Percentiles rank a stretch among this genome's conserved stretches.
Evolutionary conservation across 1,284 basidiomycete species (phyloP).

Genomic region (Amylostereum chailletii): DNA sequence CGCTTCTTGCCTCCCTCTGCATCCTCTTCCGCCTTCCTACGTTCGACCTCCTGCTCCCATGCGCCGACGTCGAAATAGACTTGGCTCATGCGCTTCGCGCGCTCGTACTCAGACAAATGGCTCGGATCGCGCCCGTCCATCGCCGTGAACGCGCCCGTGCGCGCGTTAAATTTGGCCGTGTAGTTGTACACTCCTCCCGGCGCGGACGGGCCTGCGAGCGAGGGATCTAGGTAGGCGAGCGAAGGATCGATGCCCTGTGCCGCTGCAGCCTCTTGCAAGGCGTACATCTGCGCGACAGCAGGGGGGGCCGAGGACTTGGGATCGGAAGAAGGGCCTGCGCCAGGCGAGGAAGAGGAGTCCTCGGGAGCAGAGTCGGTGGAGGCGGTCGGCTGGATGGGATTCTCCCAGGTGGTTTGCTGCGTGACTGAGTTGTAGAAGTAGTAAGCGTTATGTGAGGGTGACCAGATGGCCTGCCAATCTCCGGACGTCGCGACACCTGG

Average conservation of each 20-base stretch:
- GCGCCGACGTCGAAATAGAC: constrained; percentile 82
- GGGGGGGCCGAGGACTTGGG: constrained; percentile 13
- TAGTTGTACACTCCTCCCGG: constrained; percentile 38
- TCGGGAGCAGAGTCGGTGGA: constrained; percentile 8
- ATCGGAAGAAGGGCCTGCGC: constrained; percentile 15
- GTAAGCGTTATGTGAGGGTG: constrained; percentile 74
- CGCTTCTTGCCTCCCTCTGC: constrained; percentile 50
- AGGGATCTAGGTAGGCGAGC: constrained; percentile 75
- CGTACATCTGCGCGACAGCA: constrained; percentile 25
- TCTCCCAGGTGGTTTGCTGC: constrained; percentile 82
- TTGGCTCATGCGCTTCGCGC: constrained; percentile 79
- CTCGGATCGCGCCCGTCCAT: constrained; percentile 60
- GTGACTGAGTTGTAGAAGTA: constrained; percentile 83
- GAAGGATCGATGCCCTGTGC: constrained; percentile 80
- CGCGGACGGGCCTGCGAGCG: constrained; percentile 39
- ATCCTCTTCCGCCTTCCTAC: constrained; percentile 41
- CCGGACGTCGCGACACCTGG: constrained; percentile 20
- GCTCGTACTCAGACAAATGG: constrained; percentile 77
- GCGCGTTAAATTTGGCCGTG: constrained; percentile 75
- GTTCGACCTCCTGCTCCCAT: constrained; percentile 70
- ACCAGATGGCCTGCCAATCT: constrained; percentile 83
- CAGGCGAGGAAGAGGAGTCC: constrained; percentile 13
- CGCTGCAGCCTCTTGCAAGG: constrained; percentile 53
- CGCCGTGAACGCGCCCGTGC: constrained; percentile 72
- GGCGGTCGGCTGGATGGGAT: constrained; percentile 52